Evolutionary conservation across 768 basidiomycete species (phyloP), one percentile per base, ranked within the genome.

Genomic region (Tricholomella constricta): DNA sequence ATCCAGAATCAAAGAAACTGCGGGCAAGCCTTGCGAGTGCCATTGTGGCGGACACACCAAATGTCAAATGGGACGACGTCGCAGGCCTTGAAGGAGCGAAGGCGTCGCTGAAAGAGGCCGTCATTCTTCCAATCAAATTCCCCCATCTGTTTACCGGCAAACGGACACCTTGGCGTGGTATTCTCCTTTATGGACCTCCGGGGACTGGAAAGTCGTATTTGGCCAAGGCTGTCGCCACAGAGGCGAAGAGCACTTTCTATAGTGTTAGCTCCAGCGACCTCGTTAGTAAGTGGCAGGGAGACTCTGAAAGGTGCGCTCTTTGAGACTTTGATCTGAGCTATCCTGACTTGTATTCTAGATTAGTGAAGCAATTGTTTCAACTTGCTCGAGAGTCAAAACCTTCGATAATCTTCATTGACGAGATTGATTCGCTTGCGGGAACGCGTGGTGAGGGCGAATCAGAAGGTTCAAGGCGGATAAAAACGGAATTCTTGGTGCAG

Each of bases 201-300:
- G 97, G 97, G 2, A 98, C 97, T 9, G 97, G 97, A 12, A 99
- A 99, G 75, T 91, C 88, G 37, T 98, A 88, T 67, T 81, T 99
- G 37, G 97, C 97, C 2, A 99, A 99, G 70, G 97, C 97, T 0
- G 97, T 99, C 20, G 97, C 97, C 15, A 99, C 97, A 12, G 97
- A 99, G 71, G 94, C 97, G 48, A 98, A 98, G 75, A 94, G 94
- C 70, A 98, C 96, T 8, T 99, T 99, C 79, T 98, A 96, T 75
- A 92, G 89, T 59, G 94, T 99, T 55, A 93, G 90, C 64, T 94
- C 91, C 20, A 88, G 87, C 67, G 97, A 98, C 65, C 78, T 99
- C 50, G 97, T 98, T 50, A 95, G 93, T 70, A 99, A 98, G 69
- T 99, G 97, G 97, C 97, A 98, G 75, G 97, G 97, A 53, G 97